These are phyloP conservation scores for Hypoxylon sp. DNA, from an alignment of 2,329 filamentous ascomycete species.

Conservation along the genomic window DNA sequence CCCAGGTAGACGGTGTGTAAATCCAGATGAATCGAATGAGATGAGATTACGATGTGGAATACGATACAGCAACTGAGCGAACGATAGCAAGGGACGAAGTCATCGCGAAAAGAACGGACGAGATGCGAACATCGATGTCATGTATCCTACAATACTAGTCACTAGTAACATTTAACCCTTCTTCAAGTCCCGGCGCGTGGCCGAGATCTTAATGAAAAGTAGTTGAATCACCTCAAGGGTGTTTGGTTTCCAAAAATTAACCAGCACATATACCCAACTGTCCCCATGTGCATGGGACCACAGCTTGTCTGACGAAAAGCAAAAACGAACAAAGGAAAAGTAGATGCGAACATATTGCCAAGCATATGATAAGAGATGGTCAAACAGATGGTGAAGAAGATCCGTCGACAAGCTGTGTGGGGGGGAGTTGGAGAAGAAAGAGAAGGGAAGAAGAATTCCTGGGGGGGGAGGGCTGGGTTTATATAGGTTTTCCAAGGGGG, in stretches of 20 bases:
- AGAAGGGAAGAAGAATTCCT: neutral
- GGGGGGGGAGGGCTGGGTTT: neutral
- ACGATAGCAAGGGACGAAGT: neutral
- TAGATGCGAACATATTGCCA: neutral
- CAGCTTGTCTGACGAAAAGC: neutral
- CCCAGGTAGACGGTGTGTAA: neutral
- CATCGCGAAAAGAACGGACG: neutral
- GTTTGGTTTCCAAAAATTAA: conserved; percentile 13
- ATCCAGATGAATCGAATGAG: conserved; percentile 4
- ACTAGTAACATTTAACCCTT: neutral
- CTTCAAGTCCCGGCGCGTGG: neutral
- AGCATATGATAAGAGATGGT: neutral
- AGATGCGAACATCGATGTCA: neutral
- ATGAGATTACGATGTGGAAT: neutral
- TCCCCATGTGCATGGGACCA: conserved; percentile 1
- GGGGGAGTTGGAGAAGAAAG: neutral
- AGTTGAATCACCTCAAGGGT: conserved; percentile 9
- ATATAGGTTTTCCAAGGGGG: neutral
- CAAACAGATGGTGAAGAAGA: neutral
- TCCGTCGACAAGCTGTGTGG: neutral
- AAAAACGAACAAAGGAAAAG: neutral
- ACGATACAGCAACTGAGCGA: neutral
- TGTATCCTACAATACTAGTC: neutral
- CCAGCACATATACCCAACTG: conserved; percentile 12
- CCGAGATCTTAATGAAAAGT: conserved; percentile 12